These are phyloP conservation scores for Phytophthora idaei DNA, from an alignment of 352 stramenopile species.

Conservation along the genomic window DNA sequence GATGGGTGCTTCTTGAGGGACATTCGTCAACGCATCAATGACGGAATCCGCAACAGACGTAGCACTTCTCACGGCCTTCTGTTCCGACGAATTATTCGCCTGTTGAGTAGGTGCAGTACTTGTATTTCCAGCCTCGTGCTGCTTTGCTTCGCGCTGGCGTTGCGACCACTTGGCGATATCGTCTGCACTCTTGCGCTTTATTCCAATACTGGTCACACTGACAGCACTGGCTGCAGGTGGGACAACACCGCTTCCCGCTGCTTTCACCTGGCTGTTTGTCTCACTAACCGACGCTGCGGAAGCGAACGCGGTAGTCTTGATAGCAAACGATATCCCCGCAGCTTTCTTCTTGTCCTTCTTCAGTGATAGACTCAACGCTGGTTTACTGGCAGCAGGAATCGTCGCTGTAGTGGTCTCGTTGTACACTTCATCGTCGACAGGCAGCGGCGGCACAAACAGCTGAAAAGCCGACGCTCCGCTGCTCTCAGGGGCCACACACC, in stretches of 20 bases:
- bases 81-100: not conserved
- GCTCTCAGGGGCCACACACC: conserved; percentile 33
- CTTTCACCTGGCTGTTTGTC: conserved; percentile 2
- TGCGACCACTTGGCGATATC: conserved; percentile 89
- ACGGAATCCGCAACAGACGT: conserved; percentile 20
- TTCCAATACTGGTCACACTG: conserved; percentile 28
- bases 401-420: conserved; percentile 22
- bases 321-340: conserved; percentile 56
- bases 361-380: conserved; percentile 39
- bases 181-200: conserved; percentile 77
- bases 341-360: conserved; percentile 77
- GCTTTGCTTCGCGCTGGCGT: conserved; percentile 41
- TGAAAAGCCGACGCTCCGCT: conserved; percentile 48
- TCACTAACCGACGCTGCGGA: conserved; percentile 14
- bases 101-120: conserved; percentile 10
- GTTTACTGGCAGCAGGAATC: conserved; percentile 22
- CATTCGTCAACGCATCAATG: conserved; percentile 48
- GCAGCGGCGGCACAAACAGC: conserved; percentile 50
- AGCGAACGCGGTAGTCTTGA: conserved; percentile 49
- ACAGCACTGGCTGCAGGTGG: conserved; percentile 17
- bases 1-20: conserved; percentile 67
- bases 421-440: conserved; percentile 51
- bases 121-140: conserved; percentile 8
- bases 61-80: not conserved
- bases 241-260: not conserved